phyloP scores from a whole-genome alignment of 177 flowering plant genomes.

The Tripterygium wilfordii region DNA sequence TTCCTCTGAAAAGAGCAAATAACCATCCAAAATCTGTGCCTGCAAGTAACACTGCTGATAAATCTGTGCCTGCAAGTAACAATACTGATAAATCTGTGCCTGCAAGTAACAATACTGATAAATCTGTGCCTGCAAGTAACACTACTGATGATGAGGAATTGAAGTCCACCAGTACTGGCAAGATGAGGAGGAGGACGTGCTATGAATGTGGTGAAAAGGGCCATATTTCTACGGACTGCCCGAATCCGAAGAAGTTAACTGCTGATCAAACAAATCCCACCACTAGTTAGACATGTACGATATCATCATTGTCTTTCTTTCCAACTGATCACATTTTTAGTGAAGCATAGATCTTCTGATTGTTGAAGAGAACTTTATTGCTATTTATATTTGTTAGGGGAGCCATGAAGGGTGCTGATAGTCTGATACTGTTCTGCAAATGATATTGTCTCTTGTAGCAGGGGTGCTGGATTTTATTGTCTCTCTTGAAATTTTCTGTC shows the following conservation, averaged over 20 bases:
- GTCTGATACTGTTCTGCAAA: too few relatives aligned
- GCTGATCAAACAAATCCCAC: slow-evolving; percentile 14
- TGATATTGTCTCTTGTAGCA: too few relatives aligned
- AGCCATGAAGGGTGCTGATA: too few relatives aligned
- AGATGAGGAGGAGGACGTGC: slow-evolving; percentile 64
- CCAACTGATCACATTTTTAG: too few relatives aligned
- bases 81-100: slow-evolving; percentile 5
- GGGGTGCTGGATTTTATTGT: too few relatives aligned
- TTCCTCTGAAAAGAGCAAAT: slow-evolving; percentile 34
- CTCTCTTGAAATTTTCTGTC: too few relatives aligned
- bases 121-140: background rate
- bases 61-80: slow-evolving; percentile 2
- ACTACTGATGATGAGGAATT: background rate
- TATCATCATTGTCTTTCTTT: background rate
- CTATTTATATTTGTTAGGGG: too few relatives aligned
- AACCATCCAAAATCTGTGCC: slow-evolving; percentile 3
- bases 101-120: slow-evolving; percentile 5
- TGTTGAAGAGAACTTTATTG: too few relatives aligned
- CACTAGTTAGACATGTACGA: slow-evolving; percentile 4
- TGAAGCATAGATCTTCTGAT: too few relatives aligned
- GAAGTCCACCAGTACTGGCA: slow-evolving; percentile 16
- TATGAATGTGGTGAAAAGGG: slow-evolving; percentile 73
- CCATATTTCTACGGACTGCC: slow-evolving; percentile 70
- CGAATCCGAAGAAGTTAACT: slow-evolving; percentile 52
- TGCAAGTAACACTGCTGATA: slow-evolving; percentile 1